These are phyloP conservation scores for Hygrocybe coccinea DNA, from an alignment of 768 basidiomycete species.

Conservation along the genomic window DNA sequence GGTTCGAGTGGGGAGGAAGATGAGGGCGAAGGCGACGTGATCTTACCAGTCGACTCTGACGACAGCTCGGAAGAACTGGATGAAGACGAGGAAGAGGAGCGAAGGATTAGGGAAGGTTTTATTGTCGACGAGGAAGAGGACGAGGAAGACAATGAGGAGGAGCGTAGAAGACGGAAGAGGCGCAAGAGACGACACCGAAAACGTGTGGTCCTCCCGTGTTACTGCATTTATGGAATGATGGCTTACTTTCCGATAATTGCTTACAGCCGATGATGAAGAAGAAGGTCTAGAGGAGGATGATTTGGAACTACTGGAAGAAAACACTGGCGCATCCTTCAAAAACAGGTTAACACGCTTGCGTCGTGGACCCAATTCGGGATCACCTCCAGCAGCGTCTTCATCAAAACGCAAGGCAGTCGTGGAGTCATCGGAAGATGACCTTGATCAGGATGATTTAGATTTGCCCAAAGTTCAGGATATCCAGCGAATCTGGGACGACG, in stretches of 20 bases:
- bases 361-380: conserved; percentile 67
- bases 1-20: conserved; percentile 51
- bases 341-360: conserved; percentile 63
- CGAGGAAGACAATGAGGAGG: conserved; percentile 76
- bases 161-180: conserved; percentile 57
- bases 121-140: conserved; percentile 83
- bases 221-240: conserved; percentile 5
- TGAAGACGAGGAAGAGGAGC: conserved; percentile 85
- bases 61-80: conserved; percentile 89
- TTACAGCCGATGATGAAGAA: conserved; percentile 42
- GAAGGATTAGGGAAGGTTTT: conserved; percentile 78
- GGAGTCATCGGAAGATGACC: conserved; percentile 75
- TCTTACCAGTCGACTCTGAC: conserved; percentile 54
- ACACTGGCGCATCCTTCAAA: conserved; percentile 77
- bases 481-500: conserved; percentile 82
- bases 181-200: conserved; percentile 62
- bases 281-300: conserved; percentile 90
- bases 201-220: conserved; percentile 25
- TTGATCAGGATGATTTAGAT: conserved; percentile 47
- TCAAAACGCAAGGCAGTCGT: conserved; percentile 56
- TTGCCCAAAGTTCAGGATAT: conserved; percentile 59
- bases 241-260: background rate
- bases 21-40: conserved; percentile 52
- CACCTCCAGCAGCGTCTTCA: conserved; percentile 58
- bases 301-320: conserved; percentile 81